phyloP scores from a whole-genome alignment of 805 yeast genomes.

The Pichia ethanolica region DNA sequence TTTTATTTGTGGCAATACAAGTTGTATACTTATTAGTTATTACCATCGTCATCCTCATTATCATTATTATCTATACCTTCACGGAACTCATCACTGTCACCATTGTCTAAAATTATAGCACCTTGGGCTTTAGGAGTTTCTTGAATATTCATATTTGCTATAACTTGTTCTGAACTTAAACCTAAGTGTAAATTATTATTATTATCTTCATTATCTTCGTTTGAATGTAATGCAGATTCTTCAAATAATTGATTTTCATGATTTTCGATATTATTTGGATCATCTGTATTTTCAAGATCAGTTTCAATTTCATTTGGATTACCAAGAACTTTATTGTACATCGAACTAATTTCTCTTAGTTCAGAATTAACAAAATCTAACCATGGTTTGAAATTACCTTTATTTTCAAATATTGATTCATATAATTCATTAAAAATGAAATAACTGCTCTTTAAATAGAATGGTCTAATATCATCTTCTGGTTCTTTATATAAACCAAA shows the following conservation, averaged over 20 bases:
- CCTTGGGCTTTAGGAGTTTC: conserved; percentile 18
- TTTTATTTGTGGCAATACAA: too few species aligned
- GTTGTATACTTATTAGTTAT: background rate
- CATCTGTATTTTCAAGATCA: conserved; percentile 7
- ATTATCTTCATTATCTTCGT: background rate
- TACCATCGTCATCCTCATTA: conserved; percentile 1
- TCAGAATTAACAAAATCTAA: conserved; percentile 42
- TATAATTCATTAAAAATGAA: conserved; percentile 27
- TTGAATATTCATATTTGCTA: conserved; percentile 12
- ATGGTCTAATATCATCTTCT: conserved; percentile 20
- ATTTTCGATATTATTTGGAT: conserved; percentile 1
- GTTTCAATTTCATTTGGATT: conserved; percentile 30
- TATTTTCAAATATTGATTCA: conserved; percentile 22
- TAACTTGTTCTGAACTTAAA: conserved; percentile 8
- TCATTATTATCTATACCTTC: conserved; percentile 19
- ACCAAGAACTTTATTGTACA: conserved; percentile 51
- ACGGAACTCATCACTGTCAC: conserved; percentile 38
- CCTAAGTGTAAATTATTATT: conserved; percentile 6
- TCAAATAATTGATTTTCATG: conserved; percentile 3
- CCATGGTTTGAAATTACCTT: conserved; percentile 31
- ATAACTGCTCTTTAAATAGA: conserved; percentile 26
- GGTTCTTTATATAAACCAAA: conserved; percentile 23
- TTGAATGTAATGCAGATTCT: background rate
- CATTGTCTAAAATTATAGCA: conserved; percentile 30
- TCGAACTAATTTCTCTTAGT: conserved; percentile 44